phyloP scores from a whole-genome alignment of 2,329 filamentous ascomycete genomes.

The Cryphonectria carpinicola region DNA sequence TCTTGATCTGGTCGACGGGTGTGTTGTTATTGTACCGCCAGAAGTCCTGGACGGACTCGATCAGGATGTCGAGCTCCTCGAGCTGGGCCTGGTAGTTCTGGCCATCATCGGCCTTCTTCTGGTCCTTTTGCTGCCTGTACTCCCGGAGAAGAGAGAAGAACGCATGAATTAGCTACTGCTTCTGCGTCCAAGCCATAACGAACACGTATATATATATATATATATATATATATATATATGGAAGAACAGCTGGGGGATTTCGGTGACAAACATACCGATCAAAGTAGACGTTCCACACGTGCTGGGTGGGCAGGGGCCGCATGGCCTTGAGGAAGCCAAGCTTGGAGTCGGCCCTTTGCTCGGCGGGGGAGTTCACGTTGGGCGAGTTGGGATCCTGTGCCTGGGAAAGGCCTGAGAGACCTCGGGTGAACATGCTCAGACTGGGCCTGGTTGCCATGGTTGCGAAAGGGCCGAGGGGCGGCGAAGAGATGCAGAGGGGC shows the following conservation, averaged over 20 bases:
- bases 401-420: slow-evolving; percentile 65
- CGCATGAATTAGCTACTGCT: slow-evolving; percentile 8
- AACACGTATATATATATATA: background rate
- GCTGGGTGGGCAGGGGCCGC: slow-evolving; percentile 74
- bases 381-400: slow-evolving; percentile 62
- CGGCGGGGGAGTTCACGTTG: slow-evolving; percentile 68
- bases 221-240: too few relatives aligned
- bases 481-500: slow-evolving; percentile 1
- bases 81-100: slow-evolving; percentile 57
- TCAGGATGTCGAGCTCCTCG: slow-evolving; percentile 65
- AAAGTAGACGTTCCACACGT: slow-evolving; percentile 78
- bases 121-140: slow-evolving; percentile 49
- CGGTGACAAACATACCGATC: slow-evolving; percentile 51
- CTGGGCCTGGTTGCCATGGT: slow-evolving; percentile 61
- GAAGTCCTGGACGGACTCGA: slow-evolving; percentile 84
- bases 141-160: background rate
- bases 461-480: slow-evolving; percentile 29
- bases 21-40: slow-evolving; percentile 84
- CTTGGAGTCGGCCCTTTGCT: slow-evolving; percentile 78
- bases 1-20: slow-evolving; percentile 74
- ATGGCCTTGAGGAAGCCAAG: slow-evolving; percentile 78
- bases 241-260: background rate
- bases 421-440: slow-evolving; percentile 59
- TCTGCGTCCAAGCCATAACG: background rate
- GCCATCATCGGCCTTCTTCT: slow-evolving; percentile 44